Evolutionary conservation across 176 grass and related monocot genomes (phyloP), one percentile per base, ranked within the genome.

Genomic region (Elaeis guineensis): DNA sequence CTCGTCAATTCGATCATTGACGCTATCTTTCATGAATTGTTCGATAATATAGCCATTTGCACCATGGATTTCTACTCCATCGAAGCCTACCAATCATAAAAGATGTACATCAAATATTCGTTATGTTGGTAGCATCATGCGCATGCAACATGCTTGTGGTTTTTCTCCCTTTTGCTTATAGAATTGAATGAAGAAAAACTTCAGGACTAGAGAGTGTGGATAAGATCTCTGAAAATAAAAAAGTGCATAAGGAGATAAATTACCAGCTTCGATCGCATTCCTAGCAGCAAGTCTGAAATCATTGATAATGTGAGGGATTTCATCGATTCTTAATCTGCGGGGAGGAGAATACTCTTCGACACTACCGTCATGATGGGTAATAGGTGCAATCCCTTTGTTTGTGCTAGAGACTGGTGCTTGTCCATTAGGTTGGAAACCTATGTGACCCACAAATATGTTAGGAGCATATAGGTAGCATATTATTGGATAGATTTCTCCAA

Each of bases 241-340:
- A 2, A 2, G 23, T 2, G 23, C 23, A 2, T 23, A 29, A 52
- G 6, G 52, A 49, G 53, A 26, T 28, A 29, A 7, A 48, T 84
- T 63, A 82, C 86, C 82, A 24, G 78, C 82, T 61, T 90, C 62
- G 29, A 85, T 77, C 55, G 86, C 78, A 79, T 90, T 90, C 75
- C 74, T 81, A 29, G 86, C 82, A 19, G 86, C 78, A 16, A 65
- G 55, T 73, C 82, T 81, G 35, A 78, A 90, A 73, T 82, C 74
- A 19, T 76, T 78, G 68, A 90, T 1, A 12, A 90, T 21, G 2
- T 22, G 61, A 72, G 78, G 73, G 19, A 90, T 90, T 50, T 90
- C 78, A 55, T 65, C 63, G 1, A 62, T 78, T 24, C 72, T 66
- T 70, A 90, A 69, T 69, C 63, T 48, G 49, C 74, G 72, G 19